phyloP scores from a whole-genome alignment of 2,329 filamentous ascomycete genomes.

The Diaporthe nobilis region DNA sequence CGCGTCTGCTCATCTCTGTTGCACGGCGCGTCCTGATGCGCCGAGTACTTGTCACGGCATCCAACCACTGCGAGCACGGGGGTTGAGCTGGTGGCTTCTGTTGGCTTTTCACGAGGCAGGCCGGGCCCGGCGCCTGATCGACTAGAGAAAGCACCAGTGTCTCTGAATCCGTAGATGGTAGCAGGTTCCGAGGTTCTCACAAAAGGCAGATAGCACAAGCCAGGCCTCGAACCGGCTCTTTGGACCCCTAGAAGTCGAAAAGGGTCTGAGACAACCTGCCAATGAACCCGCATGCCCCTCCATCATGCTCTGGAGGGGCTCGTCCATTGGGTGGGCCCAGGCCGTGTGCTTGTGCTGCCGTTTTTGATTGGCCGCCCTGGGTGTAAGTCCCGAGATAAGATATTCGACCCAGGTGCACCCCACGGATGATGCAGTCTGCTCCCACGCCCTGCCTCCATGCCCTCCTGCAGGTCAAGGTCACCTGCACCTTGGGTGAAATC shows the following conservation, averaged over 20 bases:
- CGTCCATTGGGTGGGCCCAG: conserved; percentile 36
- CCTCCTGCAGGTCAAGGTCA: background rate
- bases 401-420: background rate
- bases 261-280: conserved; percentile 24
- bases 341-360: conserved; percentile 40
- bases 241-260: conserved; percentile 1
- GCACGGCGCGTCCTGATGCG: background rate
- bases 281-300: conserved; percentile 35
- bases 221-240: background rate
- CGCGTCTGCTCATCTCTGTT: background rate
- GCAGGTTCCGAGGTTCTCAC: background rate
- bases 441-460: background rate
- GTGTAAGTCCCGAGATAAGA: conserved; percentile 40
- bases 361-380: conserved; percentile 41
- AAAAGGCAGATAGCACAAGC: background rate
- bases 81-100: conserved; percentile 13
- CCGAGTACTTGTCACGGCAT: conserved; percentile 2
- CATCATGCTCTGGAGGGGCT: conserved; percentile 34
- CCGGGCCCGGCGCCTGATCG: conserved; percentile 24
- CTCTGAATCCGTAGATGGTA: background rate
- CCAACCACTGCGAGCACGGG: conserved; percentile 44
- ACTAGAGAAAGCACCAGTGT: conserved; percentile 16
- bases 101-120: conserved; percentile 11
- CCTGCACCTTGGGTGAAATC: background rate
- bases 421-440: background rate